A percentile compares a stretch with the other conserved stretches of the same genome.
phyloP scores from a whole-genome alignment of 495 filamentous ascomycete genomes.

The Aspergillus baeticus region DNA sequence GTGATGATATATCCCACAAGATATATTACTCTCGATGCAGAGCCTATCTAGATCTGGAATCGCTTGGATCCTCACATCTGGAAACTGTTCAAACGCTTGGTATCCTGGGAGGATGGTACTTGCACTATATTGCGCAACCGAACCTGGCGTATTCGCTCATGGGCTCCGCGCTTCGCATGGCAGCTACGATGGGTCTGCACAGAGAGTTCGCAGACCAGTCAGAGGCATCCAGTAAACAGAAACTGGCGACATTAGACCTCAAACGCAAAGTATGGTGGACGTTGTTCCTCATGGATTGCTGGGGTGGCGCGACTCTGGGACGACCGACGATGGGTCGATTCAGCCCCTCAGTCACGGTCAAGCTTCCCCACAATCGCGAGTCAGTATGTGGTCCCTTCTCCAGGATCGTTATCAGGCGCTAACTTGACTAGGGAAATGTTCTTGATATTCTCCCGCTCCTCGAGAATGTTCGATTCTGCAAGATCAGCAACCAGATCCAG shows the following conservation, averaged over 20 bases:
- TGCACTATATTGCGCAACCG: conserved; percentile 76
- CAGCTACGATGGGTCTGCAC: conserved; percentile 63
- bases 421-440: conserved; percentile 40
- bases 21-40: conserved; percentile 72
- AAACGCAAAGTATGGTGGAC: conserved; percentile 78
- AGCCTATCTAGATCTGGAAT: conserved; percentile 64
- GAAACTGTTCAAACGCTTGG: conserved; percentile 70
- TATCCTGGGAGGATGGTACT: conserved; percentile 73
- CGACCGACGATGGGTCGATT: conserved; percentile 74
- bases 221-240: conserved; percentile 36
- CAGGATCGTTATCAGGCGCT: conserved; percentile 18
- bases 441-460: conserved; percentile 68
- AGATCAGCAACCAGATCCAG: conserved; percentile 74
- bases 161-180: conserved; percentile 44
- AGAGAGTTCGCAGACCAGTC: conserved; percentile 57
- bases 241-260: conserved; percentile 48
- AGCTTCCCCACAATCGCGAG: conserved; percentile 60
- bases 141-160: conserved; percentile 60
- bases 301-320: conserved; percentile 74
- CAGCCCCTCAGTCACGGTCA: conserved; percentile 71
- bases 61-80: conserved; percentile 54
- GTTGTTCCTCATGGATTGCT: conserved; percentile 76
- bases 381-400: conserved; percentile 37
- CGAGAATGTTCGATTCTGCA: conserved; percentile 78
- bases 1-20: conserved; percentile 68